Base-by-base conservation (phyloP, 1,284 basidiomycete genomes). In the Cryptococcus amylolentus region DNA sequence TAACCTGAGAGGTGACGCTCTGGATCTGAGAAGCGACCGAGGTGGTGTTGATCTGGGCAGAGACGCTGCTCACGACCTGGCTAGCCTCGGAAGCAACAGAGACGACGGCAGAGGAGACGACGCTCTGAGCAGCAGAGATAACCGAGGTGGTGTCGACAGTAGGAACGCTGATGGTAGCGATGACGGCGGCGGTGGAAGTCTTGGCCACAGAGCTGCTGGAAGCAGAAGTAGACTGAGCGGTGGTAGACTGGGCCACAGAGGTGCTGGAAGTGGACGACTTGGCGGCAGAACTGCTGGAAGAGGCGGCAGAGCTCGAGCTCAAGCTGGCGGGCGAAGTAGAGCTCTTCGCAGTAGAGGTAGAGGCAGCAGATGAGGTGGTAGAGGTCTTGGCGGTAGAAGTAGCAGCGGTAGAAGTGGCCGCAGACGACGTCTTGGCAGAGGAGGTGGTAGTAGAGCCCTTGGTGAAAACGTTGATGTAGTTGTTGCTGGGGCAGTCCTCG, bases 391-490 rank as follows among this genome's bases (percentile, higher is more conserved):
- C 42, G 23, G 48, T 28, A 27, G 54, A 44, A 14, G 41, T 23
- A 23, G 13, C 27, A 46, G 35, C 49, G 44, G 38, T 40, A 20
- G 52, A 31, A 20, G 52, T 40, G 14, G 57, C 43, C 8, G 49
- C 31, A 10, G 57, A 23, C 26, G 39, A 23, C n/a, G 43, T 18
- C 43, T 16, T 18, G 16, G 49, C 35, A 10, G 52, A 31, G 18
- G 18, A 31, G 16, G 46, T 35, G 27, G 51, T 23, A 9, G 48
- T 49, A 41, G 23, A 42, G 18, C n/a, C 23, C 44, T 46, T 46
- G 23, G 20, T 12, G 48, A 82, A 79, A 13, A 81, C 65, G 35
- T 80, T 81, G 60, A 83, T 45, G 35, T 58, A 63, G 28, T 54
- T 41, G n/a, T 51, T 45, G 16, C 66, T 64, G 52, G 66, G 66